Conservation (phyloP, 2,329 filamentous ascomycete species). For the Pseudogymnoascus sp. region DNA sequence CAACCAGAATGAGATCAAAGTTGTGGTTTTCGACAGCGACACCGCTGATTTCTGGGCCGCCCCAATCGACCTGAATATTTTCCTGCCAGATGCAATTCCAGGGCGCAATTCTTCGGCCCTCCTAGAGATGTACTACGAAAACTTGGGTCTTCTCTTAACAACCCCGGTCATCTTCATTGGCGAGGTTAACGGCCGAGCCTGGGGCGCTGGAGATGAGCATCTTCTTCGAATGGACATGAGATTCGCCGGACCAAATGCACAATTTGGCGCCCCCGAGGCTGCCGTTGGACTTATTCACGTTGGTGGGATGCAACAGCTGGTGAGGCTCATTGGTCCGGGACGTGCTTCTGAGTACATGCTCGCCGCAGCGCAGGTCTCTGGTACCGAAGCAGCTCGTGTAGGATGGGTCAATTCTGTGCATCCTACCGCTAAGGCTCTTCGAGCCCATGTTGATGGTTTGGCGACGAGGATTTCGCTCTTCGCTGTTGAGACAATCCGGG, state of each 20-base stretch:
- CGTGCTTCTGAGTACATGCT: slow-evolving; percentile 17
- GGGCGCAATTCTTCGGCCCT: background rate
- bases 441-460: background rate
- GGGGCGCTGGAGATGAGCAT: slow-evolving; percentile 15
- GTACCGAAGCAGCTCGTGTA: slow-evolving; percentile 13
- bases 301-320: slow-evolving; percentile 13
- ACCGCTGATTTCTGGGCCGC: background rate
- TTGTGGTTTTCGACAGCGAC: background rate
- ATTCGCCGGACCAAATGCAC: slow-evolving; percentile 10
- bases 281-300: slow-evolving; percentile 11
- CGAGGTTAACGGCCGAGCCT: slow-evolving; percentile 11
- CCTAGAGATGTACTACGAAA: background rate
- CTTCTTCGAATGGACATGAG: slow-evolving; percentile 15
- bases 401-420: slow-evolving; percentile 14
- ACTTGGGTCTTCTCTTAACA: background rate
- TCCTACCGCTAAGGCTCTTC: background rate
- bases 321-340: slow-evolving; percentile 14
- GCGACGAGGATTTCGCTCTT: background rate
- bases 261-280: slow-evolving; percentile 13
- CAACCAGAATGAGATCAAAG: background rate
- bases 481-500: background rate
- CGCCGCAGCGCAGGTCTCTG: slow-evolving; percentile 10
- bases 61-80: background rate
- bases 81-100: background rate
- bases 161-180: slow-evolving; percentile 12